Evolutionary conservation across 768 basidiomycete genomes (phyloP).

Genomic region (Termitomyces sp.): DNA sequence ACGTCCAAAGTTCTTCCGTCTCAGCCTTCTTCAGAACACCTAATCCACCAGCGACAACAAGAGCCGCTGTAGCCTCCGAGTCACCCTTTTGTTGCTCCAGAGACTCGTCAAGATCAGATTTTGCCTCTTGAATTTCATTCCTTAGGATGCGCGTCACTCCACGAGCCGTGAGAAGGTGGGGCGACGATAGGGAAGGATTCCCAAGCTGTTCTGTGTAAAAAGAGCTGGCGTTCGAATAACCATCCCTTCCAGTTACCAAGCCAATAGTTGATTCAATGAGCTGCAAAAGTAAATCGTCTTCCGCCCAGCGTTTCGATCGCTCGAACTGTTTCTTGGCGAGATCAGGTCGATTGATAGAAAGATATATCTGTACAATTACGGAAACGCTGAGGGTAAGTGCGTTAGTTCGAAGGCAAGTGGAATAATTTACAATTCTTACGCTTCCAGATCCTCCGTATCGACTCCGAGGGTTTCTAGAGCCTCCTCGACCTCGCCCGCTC

Average conservation of each 20-base stretch:
- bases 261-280: constrained; percentile 83
- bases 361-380: constrained; percentile 79
- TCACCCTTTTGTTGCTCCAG: constrained; percentile 55
- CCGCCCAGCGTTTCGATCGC: constrained; percentile 79
- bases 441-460: constrained; percentile 79
- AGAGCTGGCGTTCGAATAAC: constrained; percentile 48
- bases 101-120: constrained; percentile 78
- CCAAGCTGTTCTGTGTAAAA: constrained; percentile 85
- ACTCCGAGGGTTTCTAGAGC: constrained; percentile 84
- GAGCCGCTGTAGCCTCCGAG: constrained; percentile 66
- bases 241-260: constrained; percentile 70
- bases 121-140: constrained; percentile 72
- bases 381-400: constrained; percentile 58
- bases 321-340: constrained; percentile 86
- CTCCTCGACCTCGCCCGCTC: constrained; percentile 86
- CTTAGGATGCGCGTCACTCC: constrained; percentile 77
- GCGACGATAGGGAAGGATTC: constrained; percentile 73
- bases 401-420: neutral
- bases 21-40: constrained; percentile 55
- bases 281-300: constrained; percentile 87
- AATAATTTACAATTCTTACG: constrained; percentile 53
- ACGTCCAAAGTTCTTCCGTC: constrained; percentile 70
- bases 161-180: constrained; percentile 73
- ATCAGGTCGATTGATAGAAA: constrained; percentile 86
- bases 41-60: constrained; percentile 61